Base-by-base conservation (phyloP, 2,329 filamentous ascomycete genomes). In the Botryosphaeria dothidea region DNA sequence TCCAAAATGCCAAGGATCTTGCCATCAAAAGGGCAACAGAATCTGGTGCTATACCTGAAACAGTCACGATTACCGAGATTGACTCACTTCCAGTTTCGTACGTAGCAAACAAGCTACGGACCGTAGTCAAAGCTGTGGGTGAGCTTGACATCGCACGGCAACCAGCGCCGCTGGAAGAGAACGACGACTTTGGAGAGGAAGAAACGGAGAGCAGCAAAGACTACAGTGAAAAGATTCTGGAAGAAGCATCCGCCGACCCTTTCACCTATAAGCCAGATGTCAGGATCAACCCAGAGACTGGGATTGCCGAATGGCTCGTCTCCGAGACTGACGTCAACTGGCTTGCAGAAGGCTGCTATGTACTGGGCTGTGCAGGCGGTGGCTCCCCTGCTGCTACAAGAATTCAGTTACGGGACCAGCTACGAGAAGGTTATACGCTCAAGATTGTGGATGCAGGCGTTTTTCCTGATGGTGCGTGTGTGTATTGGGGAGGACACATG, bases 41-140 rank as follows among this genome's bases (percentile, higher is more conserved):
- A 1, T 79, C 79, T 17, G 84, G 84, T 5, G 84, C 83, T 1
- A 69, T 76, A 2, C 71, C 74, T 4, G 75, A 78, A 3, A 81
- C 80, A 0, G 78, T 84, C 3, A 75, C 79, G 54, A 73, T 87
- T 21, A 83, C 82, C 1, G 84, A 87, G 68, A 79, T 84, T 68
- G 84, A 86, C 62, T 80, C 41, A 72, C 19, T 89, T 8, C 86
- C 86, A 0, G 72, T 89, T 38, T 82, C 83, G 66, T 77, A 88
- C 82, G 75, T 84, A 76, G 49, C 82, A 76, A 62, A 87, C 83
- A 77, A 85, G 64, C 73, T 77, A 2, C 73, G 79, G 2, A 78
- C 80, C 65, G 78, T 89, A 17, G 83, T 88, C 9, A 80, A 85
- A 58, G 86, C 87, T 1, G 86, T 84, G 0, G 87, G 87, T 4